phyloP scores from a whole-genome alignment of 2,329 filamentous ascomycete genomes.

The Annulohypoxylon truncatum region DNA sequence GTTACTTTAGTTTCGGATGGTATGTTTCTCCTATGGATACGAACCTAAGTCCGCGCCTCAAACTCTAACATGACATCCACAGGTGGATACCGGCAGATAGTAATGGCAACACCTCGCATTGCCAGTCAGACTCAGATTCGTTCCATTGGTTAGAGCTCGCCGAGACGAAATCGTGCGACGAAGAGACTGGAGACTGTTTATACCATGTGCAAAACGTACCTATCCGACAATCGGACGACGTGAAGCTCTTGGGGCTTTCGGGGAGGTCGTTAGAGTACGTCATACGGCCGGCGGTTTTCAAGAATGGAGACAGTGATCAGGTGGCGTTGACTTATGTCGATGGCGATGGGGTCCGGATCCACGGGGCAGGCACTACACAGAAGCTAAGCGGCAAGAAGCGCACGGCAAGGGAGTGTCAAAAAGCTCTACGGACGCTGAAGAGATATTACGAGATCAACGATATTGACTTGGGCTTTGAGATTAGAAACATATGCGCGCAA shows the following conservation, averaged over 20 bases:
- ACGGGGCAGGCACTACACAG: neutral
- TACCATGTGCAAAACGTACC: conserved; percentile 9
- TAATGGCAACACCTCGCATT: neutral
- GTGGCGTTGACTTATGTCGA: conserved; percentile 3
- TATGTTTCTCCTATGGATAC: neutral
- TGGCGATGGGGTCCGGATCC: neutral
- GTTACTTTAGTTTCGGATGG: conserved; percentile 17
- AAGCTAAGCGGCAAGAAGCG: neutral
- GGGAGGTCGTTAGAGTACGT: neutral
- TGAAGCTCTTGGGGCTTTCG: neutral
- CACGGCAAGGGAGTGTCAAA: neutral
- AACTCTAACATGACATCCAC: neutral
- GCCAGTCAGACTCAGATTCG: conserved; percentile 7
- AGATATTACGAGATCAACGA: conserved; percentile 9
- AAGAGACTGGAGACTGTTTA: neutral
- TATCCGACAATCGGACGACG: neutral
- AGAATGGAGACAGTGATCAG: neutral
- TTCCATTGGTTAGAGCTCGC: conserved; percentile 25
- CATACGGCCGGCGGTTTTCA: neutral
- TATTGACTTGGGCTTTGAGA: conserved; percentile 19
- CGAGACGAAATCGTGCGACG: conserved; percentile 12
- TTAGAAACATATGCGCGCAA: conserved; percentile 7
- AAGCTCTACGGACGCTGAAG: conserved; percentile 18
- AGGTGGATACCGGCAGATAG: conserved; percentile 1
- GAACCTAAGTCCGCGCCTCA: neutral